Conservation (phyloP, 2,329 filamentous ascomycete species). For the Colletotrichum karsti region DNA sequence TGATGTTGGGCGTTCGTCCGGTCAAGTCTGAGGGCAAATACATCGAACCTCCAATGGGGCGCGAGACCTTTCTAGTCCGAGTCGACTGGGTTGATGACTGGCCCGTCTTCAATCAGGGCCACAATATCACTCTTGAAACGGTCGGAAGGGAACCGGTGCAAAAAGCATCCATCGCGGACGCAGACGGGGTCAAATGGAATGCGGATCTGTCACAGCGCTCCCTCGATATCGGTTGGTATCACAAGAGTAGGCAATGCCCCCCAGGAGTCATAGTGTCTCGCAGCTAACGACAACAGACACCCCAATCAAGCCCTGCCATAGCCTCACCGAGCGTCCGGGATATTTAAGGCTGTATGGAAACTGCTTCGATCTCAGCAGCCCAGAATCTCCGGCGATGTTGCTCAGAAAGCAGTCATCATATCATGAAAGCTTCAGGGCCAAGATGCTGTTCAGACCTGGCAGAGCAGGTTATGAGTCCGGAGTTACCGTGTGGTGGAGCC, state of each 20-base stretch:
- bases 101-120: slow-evolving; percentile 58
- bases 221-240: slow-evolving; percentile 48
- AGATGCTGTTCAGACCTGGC: slow-evolving; percentile 54
- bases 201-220: slow-evolving; percentile 41
- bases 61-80: slow-evolving; percentile 58
- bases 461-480: slow-evolving; percentile 58
- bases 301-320: slow-evolving; percentile 54
- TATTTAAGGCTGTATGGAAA: slow-evolving; percentile 59
- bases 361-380: slow-evolving; percentile 58
- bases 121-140: slow-evolving; percentile 50
- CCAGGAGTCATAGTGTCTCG: not conserved
- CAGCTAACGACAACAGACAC: slow-evolving; percentile 46
- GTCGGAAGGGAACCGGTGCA: slow-evolving; percentile 36
- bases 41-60: slow-evolving; percentile 52
- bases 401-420: slow-evolving; percentile 61
- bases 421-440: slow-evolving; percentile 49
- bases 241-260: slow-evolving; percentile 38
- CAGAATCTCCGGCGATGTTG: slow-evolving; percentile 60
- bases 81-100: slow-evolving; percentile 60
- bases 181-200: slow-evolving; percentile 39
- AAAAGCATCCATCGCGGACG: slow-evolving; percentile 35
- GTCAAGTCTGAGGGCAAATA: slow-evolving; percentile 36
- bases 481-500: slow-evolving; percentile 62
- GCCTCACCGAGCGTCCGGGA: slow-evolving; percentile 51
- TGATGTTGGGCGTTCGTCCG: slow-evolving; percentile 55